Conservation (phyloP, 163 green algal species). For the Chlorella variabilis region DNA sequence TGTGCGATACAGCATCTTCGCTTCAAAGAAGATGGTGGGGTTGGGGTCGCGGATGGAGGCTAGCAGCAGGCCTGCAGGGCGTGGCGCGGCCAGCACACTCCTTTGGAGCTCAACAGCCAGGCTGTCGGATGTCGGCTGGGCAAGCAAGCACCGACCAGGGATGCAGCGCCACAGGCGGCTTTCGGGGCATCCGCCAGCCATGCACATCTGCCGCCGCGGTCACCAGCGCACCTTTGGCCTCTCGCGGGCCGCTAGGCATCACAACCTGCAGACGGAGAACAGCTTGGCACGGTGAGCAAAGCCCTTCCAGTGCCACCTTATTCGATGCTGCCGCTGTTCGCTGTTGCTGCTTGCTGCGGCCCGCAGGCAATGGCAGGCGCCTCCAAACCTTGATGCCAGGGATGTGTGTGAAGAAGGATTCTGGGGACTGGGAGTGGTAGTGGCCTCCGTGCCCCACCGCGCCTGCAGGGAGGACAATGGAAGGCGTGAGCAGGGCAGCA, state of each 20-base stretch:
- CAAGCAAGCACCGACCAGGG: too few relatives aligned
- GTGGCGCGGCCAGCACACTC: too few relatives aligned
- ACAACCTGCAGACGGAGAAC: conserved; percentile 45
- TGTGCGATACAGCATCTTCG: conserved; percentile 88
- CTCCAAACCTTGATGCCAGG: conserved; percentile 60
- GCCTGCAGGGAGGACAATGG: conserved; percentile 42
- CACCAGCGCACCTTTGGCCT: conserved; percentile 83
- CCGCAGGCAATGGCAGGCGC: too few relatives aligned
- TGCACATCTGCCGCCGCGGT: too few relatives aligned
- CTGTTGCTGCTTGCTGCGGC: too few relatives aligned
- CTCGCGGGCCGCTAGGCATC: conserved; percentile 73
- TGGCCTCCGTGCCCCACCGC: conserved; percentile 91
- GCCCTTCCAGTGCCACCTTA: too few relatives aligned
- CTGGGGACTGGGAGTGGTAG: conserved; percentile 94
- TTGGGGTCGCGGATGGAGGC: conserved; percentile 79
- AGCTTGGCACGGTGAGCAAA: too few relatives aligned
- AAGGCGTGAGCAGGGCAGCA: neutral
- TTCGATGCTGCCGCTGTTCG: too few relatives aligned
- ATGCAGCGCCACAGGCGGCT: too few relatives aligned
- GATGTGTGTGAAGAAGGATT: conserved; percentile 93
- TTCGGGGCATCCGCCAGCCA: too few relatives aligned
- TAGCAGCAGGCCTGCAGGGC: conserved; percentile 80
- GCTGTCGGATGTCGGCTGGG: too few relatives aligned
- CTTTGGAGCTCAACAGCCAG: too few relatives aligned
- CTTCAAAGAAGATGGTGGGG: conserved; percentile 93